Base-by-base conservation (phyloP, 2,329 filamentous ascomycete genomes). In the Nothomitra cinnamomea region DNA sequence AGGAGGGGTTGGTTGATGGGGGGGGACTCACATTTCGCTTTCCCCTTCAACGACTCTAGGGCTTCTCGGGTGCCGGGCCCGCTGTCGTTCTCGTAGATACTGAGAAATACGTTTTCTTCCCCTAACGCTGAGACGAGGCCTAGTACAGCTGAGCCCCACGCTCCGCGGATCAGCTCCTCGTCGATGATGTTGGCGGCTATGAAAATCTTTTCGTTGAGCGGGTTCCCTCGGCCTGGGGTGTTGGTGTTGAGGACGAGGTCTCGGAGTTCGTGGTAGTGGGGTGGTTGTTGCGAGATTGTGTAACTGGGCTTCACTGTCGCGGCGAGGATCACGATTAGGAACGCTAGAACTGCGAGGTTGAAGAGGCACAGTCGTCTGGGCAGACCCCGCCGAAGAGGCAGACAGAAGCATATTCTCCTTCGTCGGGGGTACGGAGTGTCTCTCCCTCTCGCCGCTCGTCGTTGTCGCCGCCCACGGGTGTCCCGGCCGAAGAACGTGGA, bases 181-280 rank as follows among this genome's bases (percentile, higher is more conserved):
- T 87, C 82, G 59, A 83, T 83, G 53, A 88, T 72, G 60, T 80
- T 85, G 15, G 83, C 78, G 1, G 80, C 80, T 52, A 88, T 83
- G 61, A 83, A 87, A n/a, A 87, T 70, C 60, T 79, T 83, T 63
- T 87, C 80, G 51, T 77, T 70, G 53, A 70, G 65, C 1, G 69
- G 61, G 57, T 80, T 80, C 6, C 70, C 76, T 48, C 73, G 62
- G 2, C 70, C 71, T 71, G 63, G 25, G 22, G 25, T n/a, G 4
- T 21, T n/a, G 21, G 45, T 28, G 5, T 15, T 28, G 1, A 59
- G 63, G 19, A 60, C 56, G 42, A 56, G 68, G 70, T 54, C 61
- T 54, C 21, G 59, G 3, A 70, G 60, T 8, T 61, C 59, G 32
- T 56, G 57, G 56, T 70, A 70, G 56, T 72, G 71, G 1, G 61